Conservation (phyloP, 1,284 basidiomycete species). For the Leccinum pallidistipes region DNA sequence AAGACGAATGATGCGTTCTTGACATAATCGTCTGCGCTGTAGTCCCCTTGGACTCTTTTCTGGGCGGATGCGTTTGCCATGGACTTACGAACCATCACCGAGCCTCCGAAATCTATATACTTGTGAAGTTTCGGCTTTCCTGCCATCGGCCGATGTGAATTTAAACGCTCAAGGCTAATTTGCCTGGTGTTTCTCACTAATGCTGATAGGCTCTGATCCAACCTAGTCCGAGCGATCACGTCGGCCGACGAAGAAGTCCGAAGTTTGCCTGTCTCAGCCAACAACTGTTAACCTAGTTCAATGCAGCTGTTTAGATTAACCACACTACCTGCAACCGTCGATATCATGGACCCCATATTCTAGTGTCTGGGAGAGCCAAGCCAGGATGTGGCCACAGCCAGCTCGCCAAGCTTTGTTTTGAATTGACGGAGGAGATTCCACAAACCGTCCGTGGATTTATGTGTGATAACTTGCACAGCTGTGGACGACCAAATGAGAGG, state of each 20-base stretch:
- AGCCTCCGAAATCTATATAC: slow-evolving; percentile 6
- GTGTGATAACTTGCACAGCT: neutral
- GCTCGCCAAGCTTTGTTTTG: neutral
- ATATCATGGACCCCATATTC: neutral
- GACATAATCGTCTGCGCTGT: slow-evolving; percentile 59
- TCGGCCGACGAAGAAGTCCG: slow-evolving; percentile 24
- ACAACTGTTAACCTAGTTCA: neutral
- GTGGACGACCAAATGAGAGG: neutral
- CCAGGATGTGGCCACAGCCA: neutral
- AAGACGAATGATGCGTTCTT: slow-evolving; percentile 71
- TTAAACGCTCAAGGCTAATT: neutral
- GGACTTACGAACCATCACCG: neutral
- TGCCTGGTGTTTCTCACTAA: neutral
- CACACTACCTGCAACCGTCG: no score
- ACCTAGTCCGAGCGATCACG: neutral
- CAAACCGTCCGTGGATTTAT: neutral
- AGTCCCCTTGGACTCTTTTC: slow-evolving; percentile 24
- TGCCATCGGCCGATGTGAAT: slow-evolving; percentile 25
- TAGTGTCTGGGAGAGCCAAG: neutral
- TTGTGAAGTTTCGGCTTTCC: slow-evolving; percentile 17
- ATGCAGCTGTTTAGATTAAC: neutral
- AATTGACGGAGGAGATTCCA: neutral
- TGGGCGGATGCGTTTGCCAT: slow-evolving; percentile 14
- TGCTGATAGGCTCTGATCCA: neutral
- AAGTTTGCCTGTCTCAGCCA: neutral